Base-by-base conservation (phyloP, 768 basidiomycete genomes). In the Sarcodon sp. region DNA sequence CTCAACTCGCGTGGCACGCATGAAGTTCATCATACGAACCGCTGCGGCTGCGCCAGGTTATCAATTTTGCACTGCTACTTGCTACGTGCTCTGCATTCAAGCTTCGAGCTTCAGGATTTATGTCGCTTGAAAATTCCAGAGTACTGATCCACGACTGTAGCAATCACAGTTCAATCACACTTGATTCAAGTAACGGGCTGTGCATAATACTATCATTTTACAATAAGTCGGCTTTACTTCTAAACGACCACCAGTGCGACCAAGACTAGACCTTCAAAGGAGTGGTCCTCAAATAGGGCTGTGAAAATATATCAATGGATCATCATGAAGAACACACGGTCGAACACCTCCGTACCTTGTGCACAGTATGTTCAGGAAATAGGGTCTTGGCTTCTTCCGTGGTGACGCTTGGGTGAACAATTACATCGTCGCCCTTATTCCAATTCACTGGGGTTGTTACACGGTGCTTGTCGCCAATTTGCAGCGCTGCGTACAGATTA, bases 381-480 rank as follows among this genome's bases (percentile, higher is more conserved):
- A 96, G 69, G 52, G 79, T 79, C 71, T 88, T 85, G 21, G 91
- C 92, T 66, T 97, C 87, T 21, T 96, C 89, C 61, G 83, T 83
- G 51, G 69, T 71, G 45, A 97, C 89, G 6, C 72, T 62, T 21
- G 89, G 80, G 62, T 92, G 89, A 39, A 99, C 83, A 60, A 99
- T 96, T 50, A 97, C 92, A 61, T 92, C 83, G 4, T 93, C 83
- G 38, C 91, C 91, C 63, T 82, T 83, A 54, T 82, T 79, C 94
- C 94, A 97, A 77, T 96, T 92, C 48, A 87, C 93, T 16, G 90
- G 90, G 6, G 92, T 94, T 18, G 87, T 87, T 51, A 92, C 73
- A 54, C 75, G 75, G 65, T 87, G 71, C 66, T 83, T 87, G 69
- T 88, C 86, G 41, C 91, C 88, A 49, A 93, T 71, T 64, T 99